Evolutionary conservation across 768 basidiomycete genomes (phyloP).

Genomic region (Lactarius sp.): DNA sequence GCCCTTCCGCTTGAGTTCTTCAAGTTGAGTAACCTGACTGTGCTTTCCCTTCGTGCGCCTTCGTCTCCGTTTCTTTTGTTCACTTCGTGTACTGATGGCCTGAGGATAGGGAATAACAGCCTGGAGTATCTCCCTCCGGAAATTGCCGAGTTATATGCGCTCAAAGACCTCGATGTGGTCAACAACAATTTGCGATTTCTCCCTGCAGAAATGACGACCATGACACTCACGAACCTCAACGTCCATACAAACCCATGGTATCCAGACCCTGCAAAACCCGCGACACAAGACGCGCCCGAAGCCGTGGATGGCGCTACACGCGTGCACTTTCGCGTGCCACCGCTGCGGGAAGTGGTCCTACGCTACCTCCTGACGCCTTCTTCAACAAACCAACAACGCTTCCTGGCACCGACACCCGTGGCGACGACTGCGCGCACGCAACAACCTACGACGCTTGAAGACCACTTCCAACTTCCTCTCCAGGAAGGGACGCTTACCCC

Average conservation of each 20-base stretch:
- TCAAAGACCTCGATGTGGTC: slow-evolving; percentile 23
- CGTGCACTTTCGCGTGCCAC: slow-evolving; percentile 14
- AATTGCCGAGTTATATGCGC: slow-evolving; percentile 18
- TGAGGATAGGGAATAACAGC: slow-evolving; percentile 19
- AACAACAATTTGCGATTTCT: slow-evolving; percentile 23
- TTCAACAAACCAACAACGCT: background rate
- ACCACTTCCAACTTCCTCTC: slow-evolving; percentile 17
- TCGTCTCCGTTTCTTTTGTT: background rate
- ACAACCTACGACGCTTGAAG: slow-evolving; percentile 18
- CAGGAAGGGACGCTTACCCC: slow-evolving; percentile 20
- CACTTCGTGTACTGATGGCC: background rate
- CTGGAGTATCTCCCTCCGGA: slow-evolving; percentile 21
- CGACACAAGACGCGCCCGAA: too few relatives aligned
- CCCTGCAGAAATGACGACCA: slow-evolving; percentile 23
- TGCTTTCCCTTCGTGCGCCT: slow-evolving; percentile 23
- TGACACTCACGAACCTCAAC: slow-evolving; percentile 18
- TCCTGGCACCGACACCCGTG: background rate
- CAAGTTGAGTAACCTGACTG: slow-evolving; percentile 22
- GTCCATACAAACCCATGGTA: slow-evolving; percentile 24
- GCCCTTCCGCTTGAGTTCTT: slow-evolving; percentile 22
- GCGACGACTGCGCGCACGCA: background rate
- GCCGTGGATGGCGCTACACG: background rate
- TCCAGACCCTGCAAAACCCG: slow-evolving; percentile 7
- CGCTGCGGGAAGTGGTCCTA: slow-evolving; percentile 23
- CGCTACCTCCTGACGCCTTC: slow-evolving; percentile 22